A percentile compares a stretch with the other conserved stretches of the same genome.
phyloP scores from a whole-genome alignment of 129 eudicot species.

The Solidago caesia region DNA sequence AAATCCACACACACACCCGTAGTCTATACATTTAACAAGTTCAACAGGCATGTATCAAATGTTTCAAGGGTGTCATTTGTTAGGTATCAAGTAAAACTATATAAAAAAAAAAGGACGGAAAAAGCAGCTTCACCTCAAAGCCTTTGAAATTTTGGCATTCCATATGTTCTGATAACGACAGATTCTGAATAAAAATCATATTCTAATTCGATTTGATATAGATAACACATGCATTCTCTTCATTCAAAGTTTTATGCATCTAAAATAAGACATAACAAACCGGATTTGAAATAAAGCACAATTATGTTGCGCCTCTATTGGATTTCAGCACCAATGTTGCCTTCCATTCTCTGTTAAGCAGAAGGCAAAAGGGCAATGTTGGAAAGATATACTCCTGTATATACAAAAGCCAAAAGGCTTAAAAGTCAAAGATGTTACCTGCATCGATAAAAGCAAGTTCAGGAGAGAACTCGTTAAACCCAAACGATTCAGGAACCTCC shows the following conservation, averaged over 20 bases:
- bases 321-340: conserved; percentile 20
- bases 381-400: conserved; percentile 8
- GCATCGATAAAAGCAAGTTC: conserved; percentile 41
- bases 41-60: too few relatives aligned
- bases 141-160: neutral
- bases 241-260: conserved; percentile 18
- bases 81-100: neutral
- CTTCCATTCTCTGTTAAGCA: conserved; percentile 24
- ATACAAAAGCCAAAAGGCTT: conserved; percentile 25
- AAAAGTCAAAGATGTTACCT: conserved; percentile 50
- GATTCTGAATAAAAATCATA: neutral
- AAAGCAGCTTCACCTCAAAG: neutral
- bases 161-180: neutral
- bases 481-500: conserved; percentile 30
- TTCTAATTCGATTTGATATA: neutral
- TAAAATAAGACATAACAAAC: conserved; percentile 15
- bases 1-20: too few relatives aligned
- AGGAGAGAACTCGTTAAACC: conserved; percentile 34
- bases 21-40: too few relatives aligned
- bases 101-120: neutral
- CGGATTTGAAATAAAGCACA: neutral
- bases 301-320: conserved; percentile 1
- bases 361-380: conserved; percentile 18
- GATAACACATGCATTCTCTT: conserved; percentile 12
- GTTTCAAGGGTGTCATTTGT: too few relatives aligned